A percentile compares a stretch with the other conserved stretches of the same genome.
Evolutionary conservation across 495 filamentous ascomycete genomes (phyloP).

Genomic region (Penicillium psychrofluorescens): DNA sequence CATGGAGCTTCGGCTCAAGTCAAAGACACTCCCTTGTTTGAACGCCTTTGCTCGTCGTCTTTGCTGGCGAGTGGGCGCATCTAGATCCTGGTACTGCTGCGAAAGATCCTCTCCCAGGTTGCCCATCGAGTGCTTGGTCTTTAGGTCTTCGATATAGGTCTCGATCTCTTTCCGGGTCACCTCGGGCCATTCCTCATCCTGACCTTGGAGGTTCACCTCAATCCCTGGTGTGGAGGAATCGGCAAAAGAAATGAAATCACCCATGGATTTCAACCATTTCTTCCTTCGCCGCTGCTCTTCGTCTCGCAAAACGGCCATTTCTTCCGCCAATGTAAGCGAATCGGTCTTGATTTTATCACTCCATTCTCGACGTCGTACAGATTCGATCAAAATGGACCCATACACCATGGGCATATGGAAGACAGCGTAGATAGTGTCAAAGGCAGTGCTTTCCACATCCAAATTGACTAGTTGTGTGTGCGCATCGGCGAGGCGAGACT

Average conservation of each 20-base stretch:
- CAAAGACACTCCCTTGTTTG: constrained; percentile 92
- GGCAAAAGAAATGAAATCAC: constrained; percentile 46
- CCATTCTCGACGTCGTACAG: constrained; percentile 83
- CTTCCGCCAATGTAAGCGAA: constrained; percentile 77
- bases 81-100: constrained; percentile 54
- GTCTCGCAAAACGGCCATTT: constrained; percentile 82
- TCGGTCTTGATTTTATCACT: constrained; percentile 79
- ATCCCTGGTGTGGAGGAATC: constrained; percentile 65
- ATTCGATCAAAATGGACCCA: constrained; percentile 79
- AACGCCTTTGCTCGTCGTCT: constrained; percentile 80
- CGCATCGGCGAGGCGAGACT: constrained; percentile 60
- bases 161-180: constrained; percentile 50
- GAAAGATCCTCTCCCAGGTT: constrained; percentile 53
- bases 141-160: constrained; percentile 45
- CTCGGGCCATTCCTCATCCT: constrained; percentile 71
- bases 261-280: constrained; percentile 83
- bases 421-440: constrained; percentile 68
- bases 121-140: constrained; percentile 31
- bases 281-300: constrained; percentile 83
- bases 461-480: constrained; percentile 63
- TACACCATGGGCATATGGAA: constrained; percentile 81
- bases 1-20: constrained; percentile 71
- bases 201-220: constrained; percentile 77
- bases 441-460: constrained; percentile 61
- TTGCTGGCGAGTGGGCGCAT: constrained; percentile 65